Base-by-base conservation (phyloP, 2,329 filamentous ascomycete species). In the Nemania sp. region DNA sequence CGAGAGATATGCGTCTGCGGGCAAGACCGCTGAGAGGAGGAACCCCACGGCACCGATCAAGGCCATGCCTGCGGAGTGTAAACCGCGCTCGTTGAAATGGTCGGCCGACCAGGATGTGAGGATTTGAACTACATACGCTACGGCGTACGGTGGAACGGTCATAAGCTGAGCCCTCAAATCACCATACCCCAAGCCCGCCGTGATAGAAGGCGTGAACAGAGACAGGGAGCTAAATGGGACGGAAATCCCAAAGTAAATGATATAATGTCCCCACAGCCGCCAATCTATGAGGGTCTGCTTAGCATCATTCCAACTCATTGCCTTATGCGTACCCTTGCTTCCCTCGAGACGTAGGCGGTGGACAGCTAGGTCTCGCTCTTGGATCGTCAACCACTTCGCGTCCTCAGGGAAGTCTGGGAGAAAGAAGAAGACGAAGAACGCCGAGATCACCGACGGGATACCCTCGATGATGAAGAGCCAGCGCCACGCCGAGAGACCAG, bases 401-500 rank as follows among this genome's bases (percentile, higher is more conserved):
- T 85, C 87, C 70, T 91, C 88, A 0, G 91, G 90, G 38, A 87
- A 88, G 75, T 93, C 89, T 4, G 91, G 89, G 15, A 94, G 81
- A 54, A 87, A 77, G 69, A 88, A 90, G 82, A 84, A 90, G 8
- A 87, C 86, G 1, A 82, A 75, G 7, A 89, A 75, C 0, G 88
- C 88, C 1, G 89, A 79, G 1, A 89, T 59, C 38, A 89, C 81
- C 0, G 86, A 79, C 4, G 78, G 79, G 8, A 78, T 76, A 5
- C 80, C 80, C 67, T 77, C 76, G 41, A 77, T 72, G 58, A 77
- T 87, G 80, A 91, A 85, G 63, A 92, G 88, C 89, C 89, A 94
- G 27, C 91, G 84, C 92, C 92, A 94, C 10, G 88, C 92, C 2
- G 85, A 82, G 24, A 90, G 82, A 1, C 90, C 90, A 0, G 81